A percentile compares a stretch with the other conserved stretches of the same genome.
Evolutionary conservation across 208 protist species (phyloP).

Genomic region (Trypanosoma avium): DNA sequence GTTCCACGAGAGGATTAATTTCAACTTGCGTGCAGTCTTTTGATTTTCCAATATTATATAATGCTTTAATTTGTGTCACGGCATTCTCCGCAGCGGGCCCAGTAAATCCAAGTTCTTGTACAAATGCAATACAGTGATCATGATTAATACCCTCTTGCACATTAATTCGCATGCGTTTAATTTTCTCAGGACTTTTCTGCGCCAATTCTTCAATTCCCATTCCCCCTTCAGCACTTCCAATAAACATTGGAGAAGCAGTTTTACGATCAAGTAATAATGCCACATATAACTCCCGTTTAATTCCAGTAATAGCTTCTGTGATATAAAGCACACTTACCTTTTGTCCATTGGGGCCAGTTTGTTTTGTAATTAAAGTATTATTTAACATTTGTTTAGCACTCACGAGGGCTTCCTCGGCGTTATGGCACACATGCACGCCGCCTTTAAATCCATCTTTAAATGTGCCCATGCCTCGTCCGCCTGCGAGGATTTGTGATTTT

Average conservation of each 20-base stretch:
- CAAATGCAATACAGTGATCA: slow-evolving; percentile 81
- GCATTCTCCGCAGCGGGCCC: slow-evolving; percentile 77
- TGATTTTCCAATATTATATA: slow-evolving; percentile 98
- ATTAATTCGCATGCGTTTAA: slow-evolving; percentile 94
- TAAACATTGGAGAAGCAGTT: slow-evolving; percentile 90
- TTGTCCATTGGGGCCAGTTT: slow-evolving; percentile 96
- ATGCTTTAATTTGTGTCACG: slow-evolving; percentile 91
- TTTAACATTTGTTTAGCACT: slow-evolving; percentile 97
- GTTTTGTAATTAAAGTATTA: slow-evolving; percentile 98
- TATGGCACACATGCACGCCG: slow-evolving; percentile 90
- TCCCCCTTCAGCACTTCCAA: slow-evolving; percentile 95
- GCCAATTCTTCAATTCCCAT: slow-evolving; percentile 99
- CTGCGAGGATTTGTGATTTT: slow-evolving; percentile 99
- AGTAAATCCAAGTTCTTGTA: slow-evolving; percentile 90
- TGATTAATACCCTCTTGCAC: slow-evolving; percentile 92
- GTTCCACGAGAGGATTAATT: slow-evolving; percentile 99
- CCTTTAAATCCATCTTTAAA: slow-evolving; percentile 97
- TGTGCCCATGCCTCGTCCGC: slow-evolving; percentile 97
- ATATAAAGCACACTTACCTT: slow-evolving; percentile 91
- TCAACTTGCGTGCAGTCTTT: slow-evolving; percentile 98
- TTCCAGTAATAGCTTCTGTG: slow-evolving; percentile 86
- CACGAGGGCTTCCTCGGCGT: slow-evolving; percentile 80
- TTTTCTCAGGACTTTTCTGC: slow-evolving; percentile 92
- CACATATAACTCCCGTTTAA: slow-evolving; percentile 98
- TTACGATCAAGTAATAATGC: slow-evolving; percentile 97